Evolutionary conservation across 176 grass and related monocot species (phyloP).

Genomic region (Melocanna baccifera): DNA sequence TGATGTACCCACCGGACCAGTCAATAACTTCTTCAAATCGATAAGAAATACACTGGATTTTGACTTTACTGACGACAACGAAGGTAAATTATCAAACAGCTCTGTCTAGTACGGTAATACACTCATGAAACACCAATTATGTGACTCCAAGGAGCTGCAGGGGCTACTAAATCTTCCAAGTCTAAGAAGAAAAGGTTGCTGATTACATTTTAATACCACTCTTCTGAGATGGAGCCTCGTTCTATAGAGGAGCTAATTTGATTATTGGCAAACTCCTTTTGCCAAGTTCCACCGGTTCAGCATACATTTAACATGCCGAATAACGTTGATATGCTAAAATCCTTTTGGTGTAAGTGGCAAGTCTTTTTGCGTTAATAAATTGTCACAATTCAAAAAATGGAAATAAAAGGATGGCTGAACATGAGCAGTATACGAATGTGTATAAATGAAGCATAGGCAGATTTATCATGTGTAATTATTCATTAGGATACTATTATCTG

Average conservation of each 20-base stretch:
- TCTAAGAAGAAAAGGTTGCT: neutral
- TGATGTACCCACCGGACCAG: conserved; percentile 66
- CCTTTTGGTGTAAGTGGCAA: neutral
- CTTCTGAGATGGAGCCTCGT: neutral
- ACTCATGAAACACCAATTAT: neutral
- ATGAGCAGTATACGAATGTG: neutral
- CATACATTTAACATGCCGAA: neutral
- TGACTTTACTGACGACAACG: conserved; percentile 75
- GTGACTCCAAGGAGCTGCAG: neutral
- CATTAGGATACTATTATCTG: too few species aligned
- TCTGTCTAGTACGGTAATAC: neutral
- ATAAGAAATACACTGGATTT: conserved; percentile 91
- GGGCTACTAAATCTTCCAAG: neutral
- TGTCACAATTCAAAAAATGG: neutral
- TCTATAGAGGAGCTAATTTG: neutral
- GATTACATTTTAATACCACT: neutral
- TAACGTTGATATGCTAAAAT: neutral
- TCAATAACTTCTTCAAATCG: conserved; percentile 83
- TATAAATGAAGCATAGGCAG: neutral
- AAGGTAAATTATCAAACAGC: conserved; percentile 41
- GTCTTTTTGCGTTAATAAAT: neutral
- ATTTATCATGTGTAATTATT: neutral
- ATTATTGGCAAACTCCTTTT: neutral
- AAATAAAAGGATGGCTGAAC: neutral
- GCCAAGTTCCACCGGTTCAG: neutral